Conservation (phyloP, 495 filamentous ascomycete genomes). For the Penicillium verhagenii region DNA sequence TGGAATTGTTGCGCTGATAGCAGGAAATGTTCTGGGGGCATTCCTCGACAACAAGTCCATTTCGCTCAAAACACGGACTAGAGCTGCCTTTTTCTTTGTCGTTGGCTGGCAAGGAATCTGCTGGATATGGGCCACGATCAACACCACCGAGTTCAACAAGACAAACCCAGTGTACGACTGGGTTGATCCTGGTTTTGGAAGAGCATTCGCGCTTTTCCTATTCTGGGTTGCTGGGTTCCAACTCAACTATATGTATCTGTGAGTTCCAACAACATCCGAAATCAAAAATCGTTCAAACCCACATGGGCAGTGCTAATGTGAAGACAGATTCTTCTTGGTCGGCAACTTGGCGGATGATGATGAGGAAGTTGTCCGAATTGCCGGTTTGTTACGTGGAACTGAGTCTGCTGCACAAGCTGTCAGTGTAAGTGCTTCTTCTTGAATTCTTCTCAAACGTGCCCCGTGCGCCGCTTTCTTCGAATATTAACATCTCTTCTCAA, state of each 20-base stretch:
- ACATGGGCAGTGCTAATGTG: constrained; percentile 7
- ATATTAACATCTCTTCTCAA: too few species aligned
- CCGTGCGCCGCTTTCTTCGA: too few species aligned
- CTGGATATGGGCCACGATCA: constrained; percentile 61
- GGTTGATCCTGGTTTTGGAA: constrained; percentile 53
- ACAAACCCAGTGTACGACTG: constrained; percentile 58
- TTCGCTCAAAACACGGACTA: constrained; percentile 47
- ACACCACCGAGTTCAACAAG: constrained; percentile 51
- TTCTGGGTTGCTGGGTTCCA: constrained; percentile 61
- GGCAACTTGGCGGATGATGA: constrained; percentile 55
- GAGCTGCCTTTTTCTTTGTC: constrained; percentile 45
- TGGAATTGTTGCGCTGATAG: constrained; percentile 56
- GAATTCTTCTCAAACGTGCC: background rate
- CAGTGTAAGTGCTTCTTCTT: constrained; percentile 30
- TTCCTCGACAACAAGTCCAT: constrained; percentile 53
- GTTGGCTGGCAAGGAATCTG: constrained; percentile 54
- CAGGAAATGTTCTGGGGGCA: constrained; percentile 55
- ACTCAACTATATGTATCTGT: constrained; percentile 63
- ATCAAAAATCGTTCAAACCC: background rate
- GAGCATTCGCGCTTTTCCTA: constrained; percentile 56
- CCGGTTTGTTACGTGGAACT: constrained; percentile 58
- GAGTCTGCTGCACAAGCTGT: constrained; percentile 64
- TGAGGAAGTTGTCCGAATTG: constrained; percentile 59
- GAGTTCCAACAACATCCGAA: constrained; percentile 18
- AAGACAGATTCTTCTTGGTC: constrained; percentile 58